Conservation (phyloP, 108 stramenopile genomes). For the Skeletonema tropicum region DNA sequence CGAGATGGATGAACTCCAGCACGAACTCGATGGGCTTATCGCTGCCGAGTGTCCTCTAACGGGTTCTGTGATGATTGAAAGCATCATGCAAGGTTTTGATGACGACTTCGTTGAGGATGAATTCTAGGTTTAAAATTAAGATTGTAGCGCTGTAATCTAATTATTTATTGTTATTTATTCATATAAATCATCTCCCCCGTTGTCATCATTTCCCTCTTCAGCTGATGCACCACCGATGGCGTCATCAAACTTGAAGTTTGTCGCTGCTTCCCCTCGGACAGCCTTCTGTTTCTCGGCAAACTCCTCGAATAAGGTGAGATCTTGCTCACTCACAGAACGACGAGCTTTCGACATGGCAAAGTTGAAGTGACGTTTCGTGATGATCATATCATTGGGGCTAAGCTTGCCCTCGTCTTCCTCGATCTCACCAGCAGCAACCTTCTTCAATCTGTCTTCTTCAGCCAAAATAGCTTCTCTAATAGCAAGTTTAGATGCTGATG, state of each 20-base stretch:
- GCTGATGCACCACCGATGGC: conserved; percentile 11
- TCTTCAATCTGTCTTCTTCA: conserved; percentile 60
- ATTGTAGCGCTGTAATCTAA: not conserved
- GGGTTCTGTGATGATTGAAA: conserved; percentile 79
- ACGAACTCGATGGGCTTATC: conserved; percentile 85
- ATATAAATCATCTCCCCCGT: conserved; percentile 54
- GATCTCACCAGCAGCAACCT: conserved; percentile 63
- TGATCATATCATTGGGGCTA: conserved; percentile 60
- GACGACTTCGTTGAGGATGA: conserved; percentile 35
- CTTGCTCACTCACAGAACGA: conserved; percentile 88
- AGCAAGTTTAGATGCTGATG: conserved; percentile 89
- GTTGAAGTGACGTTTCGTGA: conserved; percentile 90
- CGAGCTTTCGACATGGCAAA: conserved; percentile 93
- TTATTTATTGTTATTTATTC: conserved; percentile 32
- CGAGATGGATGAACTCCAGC: conserved; percentile 54
- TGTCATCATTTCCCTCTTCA: conserved; percentile 44
- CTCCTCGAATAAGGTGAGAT: conserved; percentile 87
- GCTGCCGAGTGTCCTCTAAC: conserved; percentile 90
- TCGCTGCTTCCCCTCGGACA: conserved; percentile 82
- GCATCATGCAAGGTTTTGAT: conserved; percentile 66
- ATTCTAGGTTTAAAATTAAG: not conserved
- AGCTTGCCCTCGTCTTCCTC: conserved; percentile 56
- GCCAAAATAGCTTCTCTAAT: conserved; percentile 91
- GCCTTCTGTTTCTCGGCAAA: conserved; percentile 90
- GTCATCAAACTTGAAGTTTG: conserved; percentile 87